Evolutionary conservation across 176 grass and related monocot species (phyloP).

Genomic region (Chloris gayana): DNA sequence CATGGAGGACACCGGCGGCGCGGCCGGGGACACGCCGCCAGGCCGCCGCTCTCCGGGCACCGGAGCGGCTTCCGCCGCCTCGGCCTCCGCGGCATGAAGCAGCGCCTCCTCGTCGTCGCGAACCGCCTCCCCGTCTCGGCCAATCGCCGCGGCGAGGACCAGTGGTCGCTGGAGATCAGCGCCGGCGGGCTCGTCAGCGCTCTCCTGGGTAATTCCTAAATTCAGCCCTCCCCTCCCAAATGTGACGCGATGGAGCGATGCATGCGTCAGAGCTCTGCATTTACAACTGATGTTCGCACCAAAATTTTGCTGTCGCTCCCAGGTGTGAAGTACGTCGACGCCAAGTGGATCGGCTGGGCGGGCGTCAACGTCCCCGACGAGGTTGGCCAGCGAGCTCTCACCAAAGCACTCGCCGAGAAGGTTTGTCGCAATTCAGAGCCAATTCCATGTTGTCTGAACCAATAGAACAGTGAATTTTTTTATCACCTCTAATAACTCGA

Average conservation of each 20-base stretch:
- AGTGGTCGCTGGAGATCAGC: slow-evolving; percentile 96
- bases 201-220: slow-evolving; percentile 68
- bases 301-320: neutral
- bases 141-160: slow-evolving; percentile 82
- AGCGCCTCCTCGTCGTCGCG: slow-evolving; percentile 92
- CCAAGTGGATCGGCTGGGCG: slow-evolving; percentile 99
- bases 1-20: slow-evolving; percentile 43
- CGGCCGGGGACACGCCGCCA: slow-evolving; percentile 24
- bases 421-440: slow-evolving; percentile 31
- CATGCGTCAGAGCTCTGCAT: slow-evolving; percentile 29
- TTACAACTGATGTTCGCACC: neutral
- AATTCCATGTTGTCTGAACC: slow-evolving; percentile 15
- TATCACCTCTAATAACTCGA: neutral
- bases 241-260: slow-evolving; percentile 26
- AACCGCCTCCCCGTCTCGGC: slow-evolving; percentile 95
- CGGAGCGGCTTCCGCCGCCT: slow-evolving; percentile 51
- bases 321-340: slow-evolving; percentile 98
- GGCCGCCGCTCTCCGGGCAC: slow-evolving; percentile 40
- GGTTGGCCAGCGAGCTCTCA: slow-evolving; percentile 86
- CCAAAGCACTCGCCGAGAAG: slow-evolving; percentile 92
- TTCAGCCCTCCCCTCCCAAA: slow-evolving; percentile 34
- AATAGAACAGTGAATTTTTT: slow-evolving; percentile 53
- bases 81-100: slow-evolving; percentile 83
- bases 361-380: slow-evolving; percentile 96
- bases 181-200: slow-evolving; percentile 94